phyloP scores from a whole-genome alignment of 768 basidiomycete genomes.

The Mycena pura region DNA sequence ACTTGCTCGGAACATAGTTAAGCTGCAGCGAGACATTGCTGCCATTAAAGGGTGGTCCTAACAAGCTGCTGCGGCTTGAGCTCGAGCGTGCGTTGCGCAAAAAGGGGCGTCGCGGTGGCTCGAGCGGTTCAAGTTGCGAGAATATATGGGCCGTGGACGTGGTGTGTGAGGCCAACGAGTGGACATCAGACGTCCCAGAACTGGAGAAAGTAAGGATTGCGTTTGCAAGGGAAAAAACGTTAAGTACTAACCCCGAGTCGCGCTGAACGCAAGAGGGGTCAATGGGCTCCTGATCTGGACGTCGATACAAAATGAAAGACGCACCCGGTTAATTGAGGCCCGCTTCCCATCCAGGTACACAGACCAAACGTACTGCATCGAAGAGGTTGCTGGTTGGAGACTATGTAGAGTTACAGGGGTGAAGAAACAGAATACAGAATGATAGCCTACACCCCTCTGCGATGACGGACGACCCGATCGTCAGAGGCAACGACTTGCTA shows the following conservation, averaged over 20 bases:
- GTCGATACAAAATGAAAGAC: not conserved
- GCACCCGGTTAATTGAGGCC: not conserved
- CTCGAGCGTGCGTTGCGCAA: not conserved
- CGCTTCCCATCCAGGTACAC: slow-evolving; percentile 49
- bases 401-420: slow-evolving; percentile 16
- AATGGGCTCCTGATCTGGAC: not conserved
- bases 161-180: slow-evolving; percentile 8
- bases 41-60: slow-evolving; percentile 14
- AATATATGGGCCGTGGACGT: slow-evolving; percentile 15
- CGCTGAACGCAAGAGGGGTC: slow-evolving; percentile 5
- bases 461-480: not conserved
- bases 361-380: slow-evolving; percentile 63
- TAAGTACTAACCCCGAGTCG: slow-evolving; percentile 5
- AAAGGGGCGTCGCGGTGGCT: slow-evolving; percentile 24
- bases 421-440: slow-evolving; percentile 6
- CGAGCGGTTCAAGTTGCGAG: not conserved
- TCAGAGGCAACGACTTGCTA: not conserved
- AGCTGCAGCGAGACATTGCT: slow-evolving; percentile 44
- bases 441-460: not conserved
- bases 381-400: slow-evolving; percentile 3
- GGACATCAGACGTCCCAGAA: slow-evolving; percentile 11
- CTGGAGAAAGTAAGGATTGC: not conserved
- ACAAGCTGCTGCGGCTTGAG: slow-evolving; percentile 24
- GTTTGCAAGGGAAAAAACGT: not conserved
- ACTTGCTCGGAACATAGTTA: slow-evolving; percentile 71